These are phyloP conservation scores for Pseudonectria buxi DNA, from an alignment of 2,329 filamentous ascomycete genomes.

Conservation along the genomic window DNA sequence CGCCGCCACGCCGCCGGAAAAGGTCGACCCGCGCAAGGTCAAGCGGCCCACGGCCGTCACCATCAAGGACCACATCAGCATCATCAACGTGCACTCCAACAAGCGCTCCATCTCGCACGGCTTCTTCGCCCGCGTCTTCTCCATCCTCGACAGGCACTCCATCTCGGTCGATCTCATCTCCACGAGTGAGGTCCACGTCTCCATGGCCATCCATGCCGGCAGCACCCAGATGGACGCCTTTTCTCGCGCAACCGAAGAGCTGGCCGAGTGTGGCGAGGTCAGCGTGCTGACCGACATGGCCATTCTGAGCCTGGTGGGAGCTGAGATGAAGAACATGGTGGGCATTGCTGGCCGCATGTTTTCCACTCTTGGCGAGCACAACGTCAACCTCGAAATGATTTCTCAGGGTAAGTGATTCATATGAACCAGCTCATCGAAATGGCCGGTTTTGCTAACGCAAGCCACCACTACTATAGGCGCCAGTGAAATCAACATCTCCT, in stretches of 20 bases:
- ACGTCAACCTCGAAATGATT: slow-evolving; percentile 99
- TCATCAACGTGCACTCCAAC: slow-evolving; percentile 97
- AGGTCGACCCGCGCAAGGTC: slow-evolving; percentile 42
- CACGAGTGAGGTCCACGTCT: slow-evolving; percentile 93
- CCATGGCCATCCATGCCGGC: slow-evolving; percentile 88
- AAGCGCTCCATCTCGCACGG: slow-evolving; percentile 93
- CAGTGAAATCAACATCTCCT: slow-evolving; percentile 98
- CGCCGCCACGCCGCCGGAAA: slow-evolving; percentile 35
- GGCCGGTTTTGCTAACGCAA: slow-evolving; percentile 2
- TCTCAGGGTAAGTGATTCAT: slow-evolving; percentile 66
- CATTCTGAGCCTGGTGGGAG: slow-evolving; percentile 88
- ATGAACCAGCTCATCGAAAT: not conserved
- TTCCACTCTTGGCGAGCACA: slow-evolving; percentile 83
- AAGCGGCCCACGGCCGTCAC: slow-evolving; percentile 85
- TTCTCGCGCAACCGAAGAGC: slow-evolving; percentile 60
- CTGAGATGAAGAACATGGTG: slow-evolving; percentile 96
- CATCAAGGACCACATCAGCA: slow-evolving; percentile 93
- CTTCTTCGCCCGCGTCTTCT: slow-evolving; percentile 91
- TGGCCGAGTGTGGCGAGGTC: slow-evolving; percentile 78
- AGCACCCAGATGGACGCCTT: slow-evolving; percentile 57
- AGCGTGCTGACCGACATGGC: slow-evolving; percentile 90
- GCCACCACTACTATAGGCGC: slow-evolving; percentile 58
- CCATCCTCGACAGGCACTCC: slow-evolving; percentile 76
- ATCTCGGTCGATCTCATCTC: slow-evolving; percentile 95
- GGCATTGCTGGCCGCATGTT: slow-evolving; percentile 95